Evolutionary conservation across 129 eudicot genomes (phyloP).

Genomic region (Kitagawia praeruptora): DNA sequence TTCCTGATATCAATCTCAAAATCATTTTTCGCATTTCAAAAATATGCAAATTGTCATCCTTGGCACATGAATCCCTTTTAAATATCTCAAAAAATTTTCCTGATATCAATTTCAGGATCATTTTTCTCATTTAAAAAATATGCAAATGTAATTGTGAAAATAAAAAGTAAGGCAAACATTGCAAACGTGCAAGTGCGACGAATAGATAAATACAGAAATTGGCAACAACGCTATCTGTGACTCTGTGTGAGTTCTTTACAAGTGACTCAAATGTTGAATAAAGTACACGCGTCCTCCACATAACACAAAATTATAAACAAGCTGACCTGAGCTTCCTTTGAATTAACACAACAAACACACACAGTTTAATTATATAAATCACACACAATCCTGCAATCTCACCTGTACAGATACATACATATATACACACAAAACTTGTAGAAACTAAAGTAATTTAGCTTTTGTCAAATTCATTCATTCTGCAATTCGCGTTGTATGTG

Average conservation of each 20-base stretch:
- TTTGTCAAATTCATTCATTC: neutral
- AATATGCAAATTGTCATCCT: too few species aligned
- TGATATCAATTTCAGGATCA: too few species aligned
- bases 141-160: too few species aligned
- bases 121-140: too few species aligned
- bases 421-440: neutral
- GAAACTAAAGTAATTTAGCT: neutral
- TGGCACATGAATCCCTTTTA: too few species aligned
- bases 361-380: too few species aligned
- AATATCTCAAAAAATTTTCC: too few species aligned
- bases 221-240: neutral
- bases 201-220: neutral
- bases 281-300: neutral
- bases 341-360: neutral
- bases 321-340: constrained; percentile 1
- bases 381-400: neutral
- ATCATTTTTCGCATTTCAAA: too few species aligned
- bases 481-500: neutral
- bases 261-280: neutral
- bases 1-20: too few species aligned
- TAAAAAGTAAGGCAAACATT: too few species aligned
- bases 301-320: neutral
- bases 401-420: neutral
- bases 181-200: neutral
- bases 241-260: neutral